phyloP scores from a whole-genome alignment of 2,329 filamentous ascomycete species.

The Penicillium sp. region DNA sequence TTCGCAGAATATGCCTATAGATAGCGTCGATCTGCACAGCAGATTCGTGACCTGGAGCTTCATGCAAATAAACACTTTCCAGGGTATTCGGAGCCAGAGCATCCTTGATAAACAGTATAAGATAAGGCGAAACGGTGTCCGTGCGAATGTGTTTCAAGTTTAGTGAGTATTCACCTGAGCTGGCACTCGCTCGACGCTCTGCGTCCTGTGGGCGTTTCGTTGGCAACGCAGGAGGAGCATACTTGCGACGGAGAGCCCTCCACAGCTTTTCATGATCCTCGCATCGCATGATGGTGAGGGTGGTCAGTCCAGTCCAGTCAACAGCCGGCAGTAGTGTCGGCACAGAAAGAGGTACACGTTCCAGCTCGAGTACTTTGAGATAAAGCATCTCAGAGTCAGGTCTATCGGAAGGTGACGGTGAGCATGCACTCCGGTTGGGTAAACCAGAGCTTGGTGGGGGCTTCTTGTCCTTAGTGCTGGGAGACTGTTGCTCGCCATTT shows the following conservation, averaged over 20 bases:
- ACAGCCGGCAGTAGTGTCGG: constrained; percentile 68
- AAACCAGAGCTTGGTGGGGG: not conserved
- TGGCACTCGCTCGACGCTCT: constrained; percentile 4
- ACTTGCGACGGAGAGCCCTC: constrained; percentile 67
- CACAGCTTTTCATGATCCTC: constrained; percentile 71
- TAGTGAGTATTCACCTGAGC: constrained; percentile 57
- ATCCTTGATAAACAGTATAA: constrained; percentile 74
- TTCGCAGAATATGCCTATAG: constrained; percentile 66
- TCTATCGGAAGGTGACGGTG: constrained; percentile 10
- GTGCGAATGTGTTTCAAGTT: constrained; percentile 73
- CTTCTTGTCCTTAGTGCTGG: not conserved
- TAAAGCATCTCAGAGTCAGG: constrained; percentile 51
- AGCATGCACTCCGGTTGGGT: constrained; percentile 2
- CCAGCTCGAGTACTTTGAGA: constrained; percentile 71
- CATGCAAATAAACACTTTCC: constrained; percentile 76
- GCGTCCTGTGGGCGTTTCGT: constrained; percentile 11
- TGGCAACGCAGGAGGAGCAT: constrained; percentile 45
- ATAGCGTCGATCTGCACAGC: constrained; percentile 68
- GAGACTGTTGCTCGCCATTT: not conserved
- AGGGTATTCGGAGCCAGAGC: constrained; percentile 74
- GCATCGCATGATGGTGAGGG: constrained; percentile 72
- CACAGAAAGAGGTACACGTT: constrained; percentile 71
- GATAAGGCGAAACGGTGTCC: constrained; percentile 65
- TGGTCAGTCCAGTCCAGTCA: constrained; percentile 72
- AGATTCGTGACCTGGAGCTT: constrained; percentile 57